A percentile compares a stretch with the other conserved stretches of the same genome.
These are phyloP conservation scores for Boletus huronensis DNA, from an alignment of 768 basidiomycete genomes.

Conservation along the genomic window DNA sequence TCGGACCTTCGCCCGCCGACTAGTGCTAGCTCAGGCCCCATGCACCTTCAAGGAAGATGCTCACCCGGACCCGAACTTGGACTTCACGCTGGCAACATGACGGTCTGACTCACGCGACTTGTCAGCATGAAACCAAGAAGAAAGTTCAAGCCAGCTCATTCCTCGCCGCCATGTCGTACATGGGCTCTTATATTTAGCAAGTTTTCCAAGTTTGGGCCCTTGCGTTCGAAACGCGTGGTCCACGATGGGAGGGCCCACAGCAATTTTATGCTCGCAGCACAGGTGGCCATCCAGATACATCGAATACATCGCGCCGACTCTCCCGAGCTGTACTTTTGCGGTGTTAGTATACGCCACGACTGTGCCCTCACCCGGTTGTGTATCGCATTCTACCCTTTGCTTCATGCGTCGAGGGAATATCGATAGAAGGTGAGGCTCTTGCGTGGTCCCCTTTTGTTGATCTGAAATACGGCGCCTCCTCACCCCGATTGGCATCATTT, in stretches of 20 bases:
- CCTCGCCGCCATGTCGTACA: not conserved
- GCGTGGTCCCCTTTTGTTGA: not conserved
- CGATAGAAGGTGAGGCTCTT: not conserved
- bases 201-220: not conserved
- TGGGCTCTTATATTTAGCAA: not conserved
- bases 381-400: not conserved
- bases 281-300: no score
- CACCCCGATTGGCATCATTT: not conserved
- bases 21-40: no score
- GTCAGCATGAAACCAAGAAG: not conserved
- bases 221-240: not conserved
- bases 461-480: not conserved
- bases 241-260: no score
- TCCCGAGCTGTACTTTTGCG: not conserved
- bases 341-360: not conserved
- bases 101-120: not conserved
- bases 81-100: not conserved
- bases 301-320: no score
- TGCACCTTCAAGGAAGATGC: no score
- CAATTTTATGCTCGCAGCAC: not conserved
- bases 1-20: no score
- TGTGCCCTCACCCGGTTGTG: not conserved
- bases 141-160: not conserved
- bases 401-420: not conserved
- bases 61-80: not conserved